A percentile compares a stretch with the other conserved stretches of the same genome.
Conservation (phyloP, 441 rosid species). For the Bruguiera hainesii region DNA sequence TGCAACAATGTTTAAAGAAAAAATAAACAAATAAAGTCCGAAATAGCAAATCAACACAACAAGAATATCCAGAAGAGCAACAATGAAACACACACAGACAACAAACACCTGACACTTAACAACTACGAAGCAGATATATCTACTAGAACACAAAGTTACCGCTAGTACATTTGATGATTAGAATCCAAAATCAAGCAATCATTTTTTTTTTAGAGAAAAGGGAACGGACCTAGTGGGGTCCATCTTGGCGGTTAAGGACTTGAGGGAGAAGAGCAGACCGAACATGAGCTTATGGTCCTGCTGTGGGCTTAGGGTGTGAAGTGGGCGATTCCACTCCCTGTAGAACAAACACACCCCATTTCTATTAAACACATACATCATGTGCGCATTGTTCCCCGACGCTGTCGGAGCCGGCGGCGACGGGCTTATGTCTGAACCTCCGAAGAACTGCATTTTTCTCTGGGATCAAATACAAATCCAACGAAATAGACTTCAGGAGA, state of each 20-base stretch:
- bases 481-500: not conserved
- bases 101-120: too few relatives aligned
- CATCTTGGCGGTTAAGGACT: constrained; percentile 88
- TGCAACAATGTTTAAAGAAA: constrained; percentile 20
- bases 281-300: constrained; percentile 96
- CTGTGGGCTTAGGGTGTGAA: constrained; percentile 71
- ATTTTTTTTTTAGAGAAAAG: not conserved
- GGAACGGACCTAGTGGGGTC: constrained; percentile 63
- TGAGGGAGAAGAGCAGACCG: constrained; percentile 75
- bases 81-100: too few relatives aligned
- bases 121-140: too few relatives aligned
- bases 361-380: constrained; percentile 78
- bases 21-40: not conserved
- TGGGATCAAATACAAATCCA: not conserved
- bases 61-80: not conserved
- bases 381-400: constrained; percentile 73
- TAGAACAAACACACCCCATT: constrained; percentile 84
- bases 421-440: constrained; percentile 86
- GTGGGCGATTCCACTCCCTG: constrained; percentile 88
- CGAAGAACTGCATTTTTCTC: constrained; percentile 75
- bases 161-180: not conserved
- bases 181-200: not conserved
- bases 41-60: not conserved
- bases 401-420: constrained; percentile 65
- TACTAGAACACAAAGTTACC: not conserved